phyloP scores from a whole-genome alignment of 2,329 filamentous ascomycete genomes.

The Fusarium incarnatum region DNA sequence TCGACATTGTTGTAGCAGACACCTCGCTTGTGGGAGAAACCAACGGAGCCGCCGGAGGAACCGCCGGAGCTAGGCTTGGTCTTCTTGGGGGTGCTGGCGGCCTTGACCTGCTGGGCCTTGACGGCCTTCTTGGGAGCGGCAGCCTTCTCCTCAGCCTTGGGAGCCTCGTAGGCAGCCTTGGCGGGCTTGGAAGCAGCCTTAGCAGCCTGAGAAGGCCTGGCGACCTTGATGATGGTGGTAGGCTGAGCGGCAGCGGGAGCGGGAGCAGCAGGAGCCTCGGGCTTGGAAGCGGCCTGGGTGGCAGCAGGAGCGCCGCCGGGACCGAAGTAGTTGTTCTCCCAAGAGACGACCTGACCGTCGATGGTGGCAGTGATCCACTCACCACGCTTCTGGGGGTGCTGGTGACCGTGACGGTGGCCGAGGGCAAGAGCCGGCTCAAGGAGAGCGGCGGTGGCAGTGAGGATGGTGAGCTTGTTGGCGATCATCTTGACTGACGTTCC shows the following conservation, averaged over 20 bases:
- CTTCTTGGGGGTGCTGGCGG: constrained; percentile 11
- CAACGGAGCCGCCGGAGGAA: constrained; percentile 27
- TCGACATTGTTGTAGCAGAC: constrained; percentile 72
- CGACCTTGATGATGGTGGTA: constrained; percentile 44
- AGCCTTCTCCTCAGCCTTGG: constrained; percentile 4
- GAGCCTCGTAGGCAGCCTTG: neutral
- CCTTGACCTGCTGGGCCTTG: constrained; percentile 10
- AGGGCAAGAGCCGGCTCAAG: constrained; percentile 58
- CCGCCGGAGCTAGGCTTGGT: constrained; percentile 10
- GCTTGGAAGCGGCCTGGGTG: constrained; percentile 31
- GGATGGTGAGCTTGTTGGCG: constrained; percentile 56
- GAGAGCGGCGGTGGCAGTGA: constrained; percentile 59
- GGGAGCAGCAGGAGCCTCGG: constrained; percentile 18
- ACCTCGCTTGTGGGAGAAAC: constrained; percentile 68
- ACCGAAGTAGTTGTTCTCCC: constrained; percentile 54
- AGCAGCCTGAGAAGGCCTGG: constrained; percentile 39
- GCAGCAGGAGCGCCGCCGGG: constrained; percentile 42
- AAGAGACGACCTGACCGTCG: constrained; percentile 52
- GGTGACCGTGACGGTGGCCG: constrained; percentile 57
- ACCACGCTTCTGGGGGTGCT: constrained; percentile 48
- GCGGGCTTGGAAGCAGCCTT: constrained; percentile 19
- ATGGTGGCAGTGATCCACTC: constrained; percentile 54
- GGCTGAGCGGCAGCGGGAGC: constrained; percentile 21
- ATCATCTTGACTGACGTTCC: constrained; percentile 53
- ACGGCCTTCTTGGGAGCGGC: constrained; percentile 19